phyloP scores from a whole-genome alignment of 2,329 filamentous ascomycete species.

The Penicillium sp. region DNA sequence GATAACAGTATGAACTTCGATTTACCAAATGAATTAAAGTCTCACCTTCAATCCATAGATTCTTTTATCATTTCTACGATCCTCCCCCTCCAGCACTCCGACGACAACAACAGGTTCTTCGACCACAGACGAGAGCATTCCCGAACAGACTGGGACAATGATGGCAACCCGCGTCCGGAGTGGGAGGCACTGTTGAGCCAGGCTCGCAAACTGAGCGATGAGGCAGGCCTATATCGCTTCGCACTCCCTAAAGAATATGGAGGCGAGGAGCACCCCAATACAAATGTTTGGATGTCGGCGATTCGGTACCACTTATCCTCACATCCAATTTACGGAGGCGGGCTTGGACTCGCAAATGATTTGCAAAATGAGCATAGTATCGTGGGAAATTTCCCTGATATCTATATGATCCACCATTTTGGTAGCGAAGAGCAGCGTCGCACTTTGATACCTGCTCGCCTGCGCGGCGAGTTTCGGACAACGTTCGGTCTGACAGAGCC shows the following conservation, averaged over 20 bases:
- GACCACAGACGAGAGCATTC: slow-evolving; percentile 63
- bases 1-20: slow-evolving; percentile 53
- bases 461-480: slow-evolving; percentile 55
- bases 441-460: slow-evolving; percentile 53
- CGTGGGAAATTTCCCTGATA: slow-evolving; percentile 62
- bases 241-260: slow-evolving; percentile 58
- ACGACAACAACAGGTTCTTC: slow-evolving; percentile 65
- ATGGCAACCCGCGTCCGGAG: slow-evolving; percentile 57
- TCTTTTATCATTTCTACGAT: slow-evolving; percentile 56
- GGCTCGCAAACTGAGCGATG: slow-evolving; percentile 54
- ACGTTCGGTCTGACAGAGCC: slow-evolving; percentile 65
- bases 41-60: slow-evolving; percentile 54
- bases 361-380: slow-evolving; percentile 64
- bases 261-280: slow-evolving; percentile 43
- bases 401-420: slow-evolving; percentile 63
- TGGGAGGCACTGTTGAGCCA: slow-evolving; percentile 58
- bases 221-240: slow-evolving; percentile 62
- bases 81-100: slow-evolving; percentile 42
- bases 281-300: slow-evolving; percentile 64
- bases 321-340: slow-evolving; percentile 43
- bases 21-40: slow-evolving; percentile 51
- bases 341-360: slow-evolving; percentile 62
- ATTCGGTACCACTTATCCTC: slow-evolving; percentile 60
- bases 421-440: slow-evolving; percentile 56
- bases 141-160: slow-evolving; percentile 61